Evolutionary conservation across 2,329 filamentous ascomycete species (phyloP), one percentile per base, ranked within the genome.

Genomic region (Coleophoma cylindrospora): DNA sequence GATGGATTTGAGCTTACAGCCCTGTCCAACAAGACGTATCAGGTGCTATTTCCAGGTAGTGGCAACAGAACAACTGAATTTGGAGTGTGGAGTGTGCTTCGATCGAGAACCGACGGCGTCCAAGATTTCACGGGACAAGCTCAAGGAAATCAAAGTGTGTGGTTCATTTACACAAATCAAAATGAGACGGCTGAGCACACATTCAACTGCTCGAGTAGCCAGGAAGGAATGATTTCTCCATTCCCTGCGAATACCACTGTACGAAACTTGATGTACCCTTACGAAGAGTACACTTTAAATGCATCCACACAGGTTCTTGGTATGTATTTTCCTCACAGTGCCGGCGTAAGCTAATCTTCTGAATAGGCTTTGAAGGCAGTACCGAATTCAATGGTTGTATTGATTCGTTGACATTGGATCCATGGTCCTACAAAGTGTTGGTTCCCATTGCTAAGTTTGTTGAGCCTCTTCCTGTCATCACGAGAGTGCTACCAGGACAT

Each of bases 201-300:
- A 5, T 81, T 80, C 49, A 71, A 83, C 55, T 83, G 80, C 61
- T 64, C 59, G 21, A 67, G 72, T 51, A 67, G 67, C 27, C 60
- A 66, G n/a, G 64, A 66, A 7, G 76, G 76, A 3, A 67, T 82
- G 37, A 66, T 83, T 41, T 67, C 79, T 34, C 76, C 79, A 0
- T 84, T 77, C 52, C 64, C 70, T 10, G 62, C 64, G 3, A 73
- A 71, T 15, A 80, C 74, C 0, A 79, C 41, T 0, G 79, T 83
- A 53, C 80, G 78, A 60, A 83, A 80, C 57, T 61, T 83, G 12
- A 80, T 83, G 60, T 81, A 78, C 59, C 78, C 81, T 2, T 80
- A 80, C 54, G 80, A 83, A 37, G 75, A 81, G 56, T 67, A 73
- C 46, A 74, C 69, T 2, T 65, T 83, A 27, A 69, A 69, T 27